phyloP scores from a whole-genome alignment of 148 eudicot species.

The Arctostaphylos glauca region DNA sequence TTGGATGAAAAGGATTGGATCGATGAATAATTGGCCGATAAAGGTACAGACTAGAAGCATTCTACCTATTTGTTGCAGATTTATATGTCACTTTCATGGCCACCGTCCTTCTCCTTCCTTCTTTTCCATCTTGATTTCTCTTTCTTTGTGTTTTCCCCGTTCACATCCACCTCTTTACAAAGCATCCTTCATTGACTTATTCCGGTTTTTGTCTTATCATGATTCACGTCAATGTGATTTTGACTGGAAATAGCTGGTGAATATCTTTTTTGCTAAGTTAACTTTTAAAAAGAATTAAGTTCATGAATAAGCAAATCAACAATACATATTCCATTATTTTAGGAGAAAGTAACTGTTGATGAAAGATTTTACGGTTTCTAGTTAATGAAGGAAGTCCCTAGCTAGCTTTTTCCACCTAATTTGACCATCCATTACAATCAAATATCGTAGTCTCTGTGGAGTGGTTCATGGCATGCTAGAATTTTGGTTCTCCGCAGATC shows the following conservation, averaged over 20 bases:
- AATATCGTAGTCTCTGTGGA: background rate
- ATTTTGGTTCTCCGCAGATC: background rate
- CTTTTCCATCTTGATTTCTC: background rate
- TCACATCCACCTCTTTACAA: background rate
- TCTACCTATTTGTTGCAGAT: background rate
- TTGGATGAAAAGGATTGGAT: conserved; percentile 62
- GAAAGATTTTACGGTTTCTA: background rate
- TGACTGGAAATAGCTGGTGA: background rate
- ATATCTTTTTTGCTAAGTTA: background rate
- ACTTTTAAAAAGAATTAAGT: background rate
- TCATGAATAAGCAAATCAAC: background rate
- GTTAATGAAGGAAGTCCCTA: background rate
- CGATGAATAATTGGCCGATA: conserved; percentile 35
- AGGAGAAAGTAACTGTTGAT: too few relatives aligned
- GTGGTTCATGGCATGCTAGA: background rate
- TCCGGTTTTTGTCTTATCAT: background rate
- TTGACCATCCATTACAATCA: background rate
- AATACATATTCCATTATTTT: background rate
- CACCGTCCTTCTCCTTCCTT: background rate
- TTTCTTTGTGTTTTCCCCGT: background rate
- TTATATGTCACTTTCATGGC: background rate
- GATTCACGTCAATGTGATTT: background rate
- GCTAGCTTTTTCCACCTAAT: background rate
- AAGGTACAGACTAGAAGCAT: conserved; percentile 35
- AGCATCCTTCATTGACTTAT: background rate